Evolutionary conservation across 2,329 filamentous ascomycete genomes (phyloP), one percentile per base, ranked within the genome.

Genomic region (Clonostachys chloroleuca): DNA sequence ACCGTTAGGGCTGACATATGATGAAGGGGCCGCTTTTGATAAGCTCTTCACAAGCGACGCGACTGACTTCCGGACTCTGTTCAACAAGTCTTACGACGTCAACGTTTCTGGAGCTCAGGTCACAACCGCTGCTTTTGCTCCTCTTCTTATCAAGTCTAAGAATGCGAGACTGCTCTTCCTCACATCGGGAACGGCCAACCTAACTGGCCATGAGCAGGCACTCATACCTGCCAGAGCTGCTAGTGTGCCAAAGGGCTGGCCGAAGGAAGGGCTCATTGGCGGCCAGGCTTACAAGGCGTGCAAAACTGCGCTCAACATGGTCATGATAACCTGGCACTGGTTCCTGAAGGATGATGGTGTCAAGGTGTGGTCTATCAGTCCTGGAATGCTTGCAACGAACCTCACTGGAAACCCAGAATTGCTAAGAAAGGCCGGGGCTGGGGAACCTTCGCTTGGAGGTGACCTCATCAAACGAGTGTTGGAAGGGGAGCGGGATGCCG

Each of bases 161-260:
- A 64, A 69, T 39, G 70, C 73, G 1, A 60, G 72, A 3, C 49
- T 77, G 43, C 48, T 74, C 36, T 77, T 77, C 57, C 54, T 77
- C 34, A 66, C 69, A 36, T 50, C 46, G 6, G 69, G 72, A 8
- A 63, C 67, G 1, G 64, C 66, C 5, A 58, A 62, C 1, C 54
- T 74, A 10, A 52, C 54, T 1, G 59, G 60, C 46, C 62, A 57
- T 45, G 54, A 54, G n/a, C 33, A 39, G 6, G 47, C 51, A 35
- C 57, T 59, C 20, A 56, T 53, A 2, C 53, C 55, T n/a, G 8
- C 24, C 9, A 30, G 24, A 10, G 24, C 24, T 30, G 24, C 24
- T 30, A 30, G 9, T 30, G 24, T 30, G 24, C 24, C 24, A 30
- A 61, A 61, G 7, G 72, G 72, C 1, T 77, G 73, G 72, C 73